Base-by-base conservation (phyloP, 345 rosid genomes). In the Eucalyptus virginea region DNA sequence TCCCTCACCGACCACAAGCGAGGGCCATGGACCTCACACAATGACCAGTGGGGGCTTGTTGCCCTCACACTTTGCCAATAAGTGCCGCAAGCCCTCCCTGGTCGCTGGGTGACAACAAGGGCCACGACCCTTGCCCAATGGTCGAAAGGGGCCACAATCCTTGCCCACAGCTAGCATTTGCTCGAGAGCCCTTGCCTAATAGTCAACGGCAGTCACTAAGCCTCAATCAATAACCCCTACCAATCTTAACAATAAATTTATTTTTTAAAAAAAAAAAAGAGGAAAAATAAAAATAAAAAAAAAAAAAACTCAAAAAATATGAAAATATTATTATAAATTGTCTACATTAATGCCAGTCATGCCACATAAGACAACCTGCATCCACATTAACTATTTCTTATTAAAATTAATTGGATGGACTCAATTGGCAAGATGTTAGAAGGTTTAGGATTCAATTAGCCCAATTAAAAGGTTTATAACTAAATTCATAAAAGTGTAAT, bases 171-270 rank as follows among this genome's bases (percentile, higher is more conserved):
- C 24, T 52, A 52, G 58, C 58, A 52, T 52, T 52, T 52, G 26
- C 58, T 52, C 5, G 0, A 52, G 58, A 52, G 58, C 26, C 58
- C 11, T 21, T 52, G 58, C 58, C 58, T 52, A 52, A 52, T 52
- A 52, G 58, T 52, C 58, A 52, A 4, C 2, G 2, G 5, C 0
- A 0, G 26, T 52, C 26, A 52, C 26, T 8, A 4, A 52, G 26
- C 26, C 58, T 52, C 58, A 21, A 52, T 56, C 6, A 3, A 13
- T 24, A 26, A 26, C 6, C 6, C 62, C 14, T 56, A 26, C 30
- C 14, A 19, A 11, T 26, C 62, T 56, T 56, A 56, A 24, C 30
- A 56, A 56, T 56, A 56, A 24, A 56, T 23, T 9, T 24, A 23
- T 52, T 52, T 51, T 3, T 49, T n/a, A n/a, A 0, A 19, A 18